Percentiles rank a stretch among this genome's conserved stretches.
Evolutionary conservation across 2,329 filamentous ascomycete genomes (phyloP).

Genomic region (Pseudodiploospora longispora): DNA sequence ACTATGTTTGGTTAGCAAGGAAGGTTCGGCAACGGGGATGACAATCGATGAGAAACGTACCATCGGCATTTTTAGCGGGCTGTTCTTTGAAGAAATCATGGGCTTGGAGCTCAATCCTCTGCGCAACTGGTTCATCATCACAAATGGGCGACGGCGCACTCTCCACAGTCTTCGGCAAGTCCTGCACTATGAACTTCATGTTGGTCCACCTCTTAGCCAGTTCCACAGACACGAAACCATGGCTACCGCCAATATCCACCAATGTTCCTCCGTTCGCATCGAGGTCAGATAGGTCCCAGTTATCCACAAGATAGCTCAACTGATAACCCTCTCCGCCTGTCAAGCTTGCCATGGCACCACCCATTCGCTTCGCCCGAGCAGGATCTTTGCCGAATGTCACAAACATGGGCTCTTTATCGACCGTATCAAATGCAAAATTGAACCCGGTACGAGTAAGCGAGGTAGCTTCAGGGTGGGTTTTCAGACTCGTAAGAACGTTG

Average conservation of each 20-base stretch:
- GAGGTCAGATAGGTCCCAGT: slow-evolving; percentile 44
- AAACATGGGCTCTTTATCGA: slow-evolving; percentile 45
- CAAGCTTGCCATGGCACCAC: slow-evolving; percentile 45
- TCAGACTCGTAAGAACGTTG: slow-evolving; percentile 37
- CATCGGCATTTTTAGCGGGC: slow-evolving; percentile 43
- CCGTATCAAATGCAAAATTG: slow-evolving; percentile 41
- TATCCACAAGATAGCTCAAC: slow-evolving; percentile 42
- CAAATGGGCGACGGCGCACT: slow-evolving; percentile 36
- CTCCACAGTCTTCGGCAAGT: slow-evolving; percentile 40
- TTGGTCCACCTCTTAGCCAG: slow-evolving; percentile 42
- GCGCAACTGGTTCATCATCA: slow-evolving; percentile 28
- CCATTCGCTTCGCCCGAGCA: slow-evolving; percentile 41
- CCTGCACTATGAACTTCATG: slow-evolving; percentile 49
- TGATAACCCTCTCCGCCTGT: slow-evolving; percentile 50
- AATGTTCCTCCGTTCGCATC: slow-evolving; percentile 38
- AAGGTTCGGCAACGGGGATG: neutral
- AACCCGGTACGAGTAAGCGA: slow-evolving; percentile 42
- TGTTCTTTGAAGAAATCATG: slow-evolving; percentile 55
- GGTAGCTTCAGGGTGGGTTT: slow-evolving; percentile 37
- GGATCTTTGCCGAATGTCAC: slow-evolving; percentile 42
- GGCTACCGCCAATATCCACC: slow-evolving; percentile 52
- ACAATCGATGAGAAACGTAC: slow-evolving; percentile 18
- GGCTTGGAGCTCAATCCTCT: slow-evolving; percentile 33
- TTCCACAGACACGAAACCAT: slow-evolving; percentile 49
- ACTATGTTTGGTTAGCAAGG: slow-evolving; percentile 21